These are phyloP conservation scores for Stenogyne calaminthoides DNA, from an alignment of 305 asterid genomes.

Conservation along the genomic window DNA sequence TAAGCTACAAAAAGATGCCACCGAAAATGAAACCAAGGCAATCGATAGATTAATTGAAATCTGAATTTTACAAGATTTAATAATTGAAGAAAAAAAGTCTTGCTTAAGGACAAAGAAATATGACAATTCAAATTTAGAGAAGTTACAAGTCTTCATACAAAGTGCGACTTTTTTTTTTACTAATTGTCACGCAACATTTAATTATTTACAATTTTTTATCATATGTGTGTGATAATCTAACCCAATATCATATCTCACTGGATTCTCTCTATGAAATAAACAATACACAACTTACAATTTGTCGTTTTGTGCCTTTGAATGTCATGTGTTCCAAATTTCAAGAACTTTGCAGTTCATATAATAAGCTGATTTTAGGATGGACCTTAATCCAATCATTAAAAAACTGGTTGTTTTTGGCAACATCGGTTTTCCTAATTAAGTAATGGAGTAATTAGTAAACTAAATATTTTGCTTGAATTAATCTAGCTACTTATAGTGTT, in stretches of 20 bases:
- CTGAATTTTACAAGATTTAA: not conserved
- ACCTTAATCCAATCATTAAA: constrained; percentile 5
- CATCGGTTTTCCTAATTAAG: constrained; percentile 4
- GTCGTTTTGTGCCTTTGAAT: constrained; percentile 30
- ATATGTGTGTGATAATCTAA: not conserved
- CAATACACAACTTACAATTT: constrained; percentile 15
- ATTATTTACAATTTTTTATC: not conserved
- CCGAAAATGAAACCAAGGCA: not conserved
- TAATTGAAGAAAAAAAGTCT: not conserved
- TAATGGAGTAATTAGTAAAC: not conserved
- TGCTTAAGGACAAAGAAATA: constrained; percentile 1
- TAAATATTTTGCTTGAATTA: not conserved
- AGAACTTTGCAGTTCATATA: constrained; percentile 6
- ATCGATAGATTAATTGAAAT: not conserved
- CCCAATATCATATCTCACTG: constrained; percentile 24
- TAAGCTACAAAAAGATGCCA: not conserved
- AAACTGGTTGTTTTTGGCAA: not conserved
- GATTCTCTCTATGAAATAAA: constrained; percentile 26
- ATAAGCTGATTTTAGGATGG: constrained; percentile 9
- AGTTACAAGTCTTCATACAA: constrained; percentile 5
- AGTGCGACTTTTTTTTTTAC: not conserved
- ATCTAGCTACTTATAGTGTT: no score
- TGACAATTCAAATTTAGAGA: constrained; percentile 11
- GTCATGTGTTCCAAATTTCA: constrained; percentile 34
- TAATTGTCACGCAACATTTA: not conserved